Evolutionary conservation across 139 green algal species (phyloP), one percentile per base, ranked within the genome.

Genomic region (Chlamydomonas asymmetrica): DNA sequence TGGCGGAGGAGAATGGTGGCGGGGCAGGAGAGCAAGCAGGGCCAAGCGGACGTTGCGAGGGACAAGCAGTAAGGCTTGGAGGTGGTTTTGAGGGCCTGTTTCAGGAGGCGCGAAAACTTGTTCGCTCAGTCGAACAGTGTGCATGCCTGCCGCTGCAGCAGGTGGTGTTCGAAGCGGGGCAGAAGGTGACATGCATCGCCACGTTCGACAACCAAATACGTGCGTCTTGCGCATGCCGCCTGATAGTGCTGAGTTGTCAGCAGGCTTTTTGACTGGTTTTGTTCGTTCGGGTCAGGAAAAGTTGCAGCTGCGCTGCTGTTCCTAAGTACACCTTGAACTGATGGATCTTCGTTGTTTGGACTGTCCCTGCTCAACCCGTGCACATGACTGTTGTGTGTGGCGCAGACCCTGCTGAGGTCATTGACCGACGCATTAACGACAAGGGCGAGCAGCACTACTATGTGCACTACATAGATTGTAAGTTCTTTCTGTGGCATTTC

Each of bases 401-500:
- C 5, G 60, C 79, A 88, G 79, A 87, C 40, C 75, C 72, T 10
- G 80, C 80, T 7, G 85, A 90, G 41, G 67, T 90, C 27, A 37
- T 90, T 5, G 78, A 88, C 8, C 81, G 40, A 35, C 76, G 81
- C 43, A 67, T 50, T 29, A n/a, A n/a, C n/a, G 85, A 85, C 8
- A 31, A 56, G 5, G 77, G 67, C 39, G 76, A 72, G 4, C 41
- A 61, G 27, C 45, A 80, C 23, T 97, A 93, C 79, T 97, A 97
- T 74, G 90, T 97, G n/a, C 93, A 97, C 80, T 97, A 97, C 70
- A 59, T 88, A 5, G 91, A 97, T 70, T 92, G 88, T 94, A 72
- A 92, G 89, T 76, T 40, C 34, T 7, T 7, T 23, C 6, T 59
- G 25, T 6, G 49, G 5, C 34, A 40, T 31, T 70, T 39, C 32